Conservation (phyloP, 2,329 filamentous ascomycete species). For the Alternaria brassicicola region DNA sequence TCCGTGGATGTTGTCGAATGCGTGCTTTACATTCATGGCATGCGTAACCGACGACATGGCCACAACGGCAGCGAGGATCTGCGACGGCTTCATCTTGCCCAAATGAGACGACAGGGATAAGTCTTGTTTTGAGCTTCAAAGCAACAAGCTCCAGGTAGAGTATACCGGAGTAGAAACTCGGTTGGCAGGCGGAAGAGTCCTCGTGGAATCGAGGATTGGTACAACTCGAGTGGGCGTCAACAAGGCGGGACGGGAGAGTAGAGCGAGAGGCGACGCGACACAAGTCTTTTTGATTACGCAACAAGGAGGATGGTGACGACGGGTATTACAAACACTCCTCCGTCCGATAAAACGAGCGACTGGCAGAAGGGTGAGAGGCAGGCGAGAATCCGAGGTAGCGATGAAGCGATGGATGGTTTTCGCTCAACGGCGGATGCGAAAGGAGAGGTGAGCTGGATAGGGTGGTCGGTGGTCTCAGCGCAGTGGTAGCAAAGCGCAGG, state of each 20-base stretch:
- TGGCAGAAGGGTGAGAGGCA: conserved; percentile 33
- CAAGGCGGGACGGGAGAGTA: conserved; percentile 31
- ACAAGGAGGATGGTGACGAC: conserved; percentile 5
- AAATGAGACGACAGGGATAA: not conserved
- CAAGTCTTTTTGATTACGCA: conserved; percentile 20
- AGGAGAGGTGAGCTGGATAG: conserved; percentile 8
- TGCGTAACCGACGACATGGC: conserved; percentile 46
- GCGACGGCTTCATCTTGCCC: conserved; percentile 46
- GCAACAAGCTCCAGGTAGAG: not conserved
- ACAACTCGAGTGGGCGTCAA: conserved; percentile 20
- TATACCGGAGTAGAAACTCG: conserved; percentile 11
- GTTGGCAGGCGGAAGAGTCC: conserved; percentile 17
- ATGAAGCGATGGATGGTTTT: conserved; percentile 17
- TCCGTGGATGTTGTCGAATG: conserved; percentile 41
- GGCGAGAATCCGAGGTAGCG: conserved; percentile 18
- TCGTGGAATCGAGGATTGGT: conserved; percentile 23
- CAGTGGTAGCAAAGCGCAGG: not conserved
- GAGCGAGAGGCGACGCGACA: conserved; percentile 19
- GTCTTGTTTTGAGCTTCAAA: not conserved
- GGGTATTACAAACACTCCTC: conserved; percentile 19
- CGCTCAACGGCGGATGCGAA: conserved; percentile 7
- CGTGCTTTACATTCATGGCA: conserved; percentile 43
- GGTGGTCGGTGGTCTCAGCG: conserved; percentile 9
- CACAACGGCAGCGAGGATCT: conserved; percentile 47
- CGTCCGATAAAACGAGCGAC: conserved; percentile 46